Evolutionary conservation across 164 flowering plant species (phyloP), one percentile per base, ranked within the genome.

Genomic region (Saururus chinensis): DNA sequence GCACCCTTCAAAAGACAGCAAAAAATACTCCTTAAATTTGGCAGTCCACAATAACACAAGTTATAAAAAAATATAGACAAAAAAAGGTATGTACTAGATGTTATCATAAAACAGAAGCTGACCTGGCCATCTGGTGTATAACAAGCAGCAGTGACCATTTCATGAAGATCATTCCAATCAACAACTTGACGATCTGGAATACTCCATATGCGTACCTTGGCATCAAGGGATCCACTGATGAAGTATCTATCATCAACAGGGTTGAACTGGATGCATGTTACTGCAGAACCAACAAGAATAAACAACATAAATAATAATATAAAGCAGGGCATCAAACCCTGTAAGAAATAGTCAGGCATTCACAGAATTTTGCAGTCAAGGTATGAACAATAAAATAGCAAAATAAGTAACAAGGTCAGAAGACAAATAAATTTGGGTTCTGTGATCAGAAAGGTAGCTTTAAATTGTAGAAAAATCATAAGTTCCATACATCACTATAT

Each of bases 51-150:
- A 52, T 48, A 56, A 51, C 49, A 45, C 2, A 62, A 56, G 41
- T 51, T 13, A 11, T 20, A 55, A 13, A 19, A 37, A 53, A 22
- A 42, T 60, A 53, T n/a, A 53, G 20, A n/a, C 56, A 19, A 53
- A 23, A 53, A 53, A 12, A n/a, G 19, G 23, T n/a, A 53, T 19
- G 1, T n/a, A 30, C 37, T 30, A 57, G 51, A 35, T 26, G 19
- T 45, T 23, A 19, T 30, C 40, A 52, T 13, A 19, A 57, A 63
- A 55, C 51, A 63, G 25, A 24, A 64, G 23, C 22, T 52, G 51
- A 92, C 98, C 96, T 95, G 91, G 64, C 99, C 99, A 83, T 95
- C 97, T 25, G 97, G 99, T 60, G 99, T 85, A 59, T 88, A 95
- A 73, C 96, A 85, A 66, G 92, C 99, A 62, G 99, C 95, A 75